phyloP scores from a whole-genome alignment of 2,329 filamentous ascomycete genomes.

The Arthrobotrys musiformis region DNA sequence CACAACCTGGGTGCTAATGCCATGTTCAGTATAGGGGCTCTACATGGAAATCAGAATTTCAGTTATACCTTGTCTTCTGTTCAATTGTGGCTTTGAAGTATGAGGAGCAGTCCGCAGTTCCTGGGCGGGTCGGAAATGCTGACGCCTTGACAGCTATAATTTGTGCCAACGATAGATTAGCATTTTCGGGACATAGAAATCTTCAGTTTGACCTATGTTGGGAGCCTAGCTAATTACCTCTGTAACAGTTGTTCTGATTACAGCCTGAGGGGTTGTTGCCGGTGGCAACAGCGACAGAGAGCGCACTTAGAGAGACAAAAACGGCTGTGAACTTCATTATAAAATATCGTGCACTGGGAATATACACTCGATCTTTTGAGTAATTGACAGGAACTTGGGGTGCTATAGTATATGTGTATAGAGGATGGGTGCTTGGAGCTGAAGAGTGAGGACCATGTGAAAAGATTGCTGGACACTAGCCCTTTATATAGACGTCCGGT shows the following conservation, averaged over 20 bases:
- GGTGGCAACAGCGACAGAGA: slow-evolving; percentile 1
- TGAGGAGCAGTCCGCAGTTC: slow-evolving; percentile 22
- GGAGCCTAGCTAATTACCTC: slow-evolving; percentile 13
- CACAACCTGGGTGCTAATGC: not conserved
- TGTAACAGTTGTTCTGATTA: slow-evolving; percentile 33
- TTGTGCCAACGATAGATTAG: not conserved
- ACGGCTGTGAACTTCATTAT: slow-evolving; percentile 5
- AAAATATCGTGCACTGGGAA: too few relatives aligned
- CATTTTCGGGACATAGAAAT: not conserved
- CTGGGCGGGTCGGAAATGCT: slow-evolving; percentile 18
- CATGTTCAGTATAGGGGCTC: not conserved
- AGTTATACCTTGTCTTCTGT: not conserved
- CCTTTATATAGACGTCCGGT: not conserved
- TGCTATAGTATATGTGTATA: too few relatives aligned
- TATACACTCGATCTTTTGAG: too few relatives aligned
- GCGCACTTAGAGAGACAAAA: not conserved
- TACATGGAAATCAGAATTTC: not conserved
- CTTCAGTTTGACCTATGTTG: not conserved
- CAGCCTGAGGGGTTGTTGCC: not conserved
- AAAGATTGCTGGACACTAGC: not conserved
- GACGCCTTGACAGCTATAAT: slow-evolving; percentile 18
- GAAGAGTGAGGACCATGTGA: not conserved
- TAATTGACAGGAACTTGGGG: too few relatives aligned
- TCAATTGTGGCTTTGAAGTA: slow-evolving; percentile 9
- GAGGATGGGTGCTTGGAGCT: not conserved